Conservation (phyloP, 768 basidiomycete species). For the Collybiopsis luxurians region DNA sequence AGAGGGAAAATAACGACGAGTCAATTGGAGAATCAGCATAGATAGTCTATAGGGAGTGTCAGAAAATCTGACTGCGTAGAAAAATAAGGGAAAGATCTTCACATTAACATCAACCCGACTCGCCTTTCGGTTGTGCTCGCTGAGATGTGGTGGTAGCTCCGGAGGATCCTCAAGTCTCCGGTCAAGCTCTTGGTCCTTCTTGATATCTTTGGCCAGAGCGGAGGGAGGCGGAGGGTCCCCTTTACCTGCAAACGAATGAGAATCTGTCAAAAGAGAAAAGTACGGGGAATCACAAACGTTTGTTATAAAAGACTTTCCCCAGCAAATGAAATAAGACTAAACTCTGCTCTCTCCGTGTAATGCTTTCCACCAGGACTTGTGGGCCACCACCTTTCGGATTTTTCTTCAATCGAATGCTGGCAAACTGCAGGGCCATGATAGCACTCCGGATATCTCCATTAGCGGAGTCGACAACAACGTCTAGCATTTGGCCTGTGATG, state of each 20-base stretch:
- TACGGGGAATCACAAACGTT: conserved; percentile 56
- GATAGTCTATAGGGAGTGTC: conserved; percentile 43
- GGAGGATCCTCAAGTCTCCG: conserved; percentile 50
- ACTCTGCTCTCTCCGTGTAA: conserved; percentile 82
- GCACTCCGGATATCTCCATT: conserved; percentile 94
- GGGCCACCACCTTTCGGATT: conserved; percentile 27
- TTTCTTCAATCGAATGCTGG: conserved; percentile 46
- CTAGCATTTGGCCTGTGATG: conserved; percentile 54
- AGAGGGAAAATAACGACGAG: conserved; percentile 82
- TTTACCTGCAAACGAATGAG: conserved; percentile 51
- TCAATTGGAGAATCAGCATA: conserved; percentile 90
- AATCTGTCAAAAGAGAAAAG: not conserved
- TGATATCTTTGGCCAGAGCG: conserved; percentile 58
- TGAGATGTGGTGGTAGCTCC: conserved; percentile 56
- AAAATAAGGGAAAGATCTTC: conserved; percentile 15
- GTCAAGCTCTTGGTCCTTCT: conserved; percentile 59
- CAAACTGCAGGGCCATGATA: conserved; percentile 90
- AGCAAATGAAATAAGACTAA: conserved; percentile 88
- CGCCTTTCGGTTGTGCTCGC: conserved; percentile 56
- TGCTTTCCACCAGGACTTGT: conserved; percentile 56
- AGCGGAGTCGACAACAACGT: conserved; percentile 73
- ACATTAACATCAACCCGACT: conserved; percentile 82
- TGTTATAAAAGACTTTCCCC: conserved; percentile 94
- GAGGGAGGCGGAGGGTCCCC: conserved; percentile 61
- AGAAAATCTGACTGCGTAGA: not conserved